phyloP scores from a whole-genome alignment of 805 yeast genomes.

The Saturnispora bothae region DNA sequence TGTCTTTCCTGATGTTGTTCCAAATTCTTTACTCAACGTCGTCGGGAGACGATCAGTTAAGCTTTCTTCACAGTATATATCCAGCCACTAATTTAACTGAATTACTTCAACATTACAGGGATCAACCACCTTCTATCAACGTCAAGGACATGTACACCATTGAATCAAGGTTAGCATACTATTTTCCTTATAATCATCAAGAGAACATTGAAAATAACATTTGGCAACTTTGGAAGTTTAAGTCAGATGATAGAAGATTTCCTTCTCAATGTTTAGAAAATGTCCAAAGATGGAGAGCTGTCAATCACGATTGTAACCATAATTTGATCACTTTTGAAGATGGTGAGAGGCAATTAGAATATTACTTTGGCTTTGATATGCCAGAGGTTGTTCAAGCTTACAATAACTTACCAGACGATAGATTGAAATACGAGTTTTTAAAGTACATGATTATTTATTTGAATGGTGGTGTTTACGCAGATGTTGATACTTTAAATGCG shows the following conservation, averaged over 20 bases:
- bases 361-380: slow-evolving; percentile 23
- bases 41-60: slow-evolving; percentile 7
- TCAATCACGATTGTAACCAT: slow-evolving; percentile 24
- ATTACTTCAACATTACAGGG: slow-evolving; percentile 4
- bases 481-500: slow-evolving; percentile 46
- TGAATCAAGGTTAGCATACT: slow-evolving; percentile 18
- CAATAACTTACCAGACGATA: slow-evolving; percentile 39
- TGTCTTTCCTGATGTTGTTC: slow-evolving; percentile 1
- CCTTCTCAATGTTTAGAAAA: slow-evolving; percentile 23
- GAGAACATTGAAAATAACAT: slow-evolving; percentile 22
- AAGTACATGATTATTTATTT: slow-evolving; percentile 42
- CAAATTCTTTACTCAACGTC: slow-evolving; percentile 6
- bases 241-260: slow-evolving; percentile 21
- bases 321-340: slow-evolving; percentile 23
- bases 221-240: slow-evolving; percentile 23
- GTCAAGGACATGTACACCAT: slow-evolving; percentile 18
- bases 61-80: slow-evolving; percentile 7
- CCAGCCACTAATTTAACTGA: slow-evolving; percentile 12
- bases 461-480: slow-evolving; percentile 53
- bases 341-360: slow-evolving; percentile 21
- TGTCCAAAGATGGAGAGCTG: slow-evolving; percentile 26
- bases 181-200: slow-evolving; percentile 18
- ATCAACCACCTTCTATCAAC: slow-evolving; percentile 17
- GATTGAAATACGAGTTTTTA: slow-evolving; percentile 43
- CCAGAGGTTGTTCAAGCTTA: slow-evolving; percentile 46